These are phyloP conservation scores for Lactifluus hygrophoroides DNA, from an alignment of 768 basidiomycete species.

Conservation along the genomic window DNA sequence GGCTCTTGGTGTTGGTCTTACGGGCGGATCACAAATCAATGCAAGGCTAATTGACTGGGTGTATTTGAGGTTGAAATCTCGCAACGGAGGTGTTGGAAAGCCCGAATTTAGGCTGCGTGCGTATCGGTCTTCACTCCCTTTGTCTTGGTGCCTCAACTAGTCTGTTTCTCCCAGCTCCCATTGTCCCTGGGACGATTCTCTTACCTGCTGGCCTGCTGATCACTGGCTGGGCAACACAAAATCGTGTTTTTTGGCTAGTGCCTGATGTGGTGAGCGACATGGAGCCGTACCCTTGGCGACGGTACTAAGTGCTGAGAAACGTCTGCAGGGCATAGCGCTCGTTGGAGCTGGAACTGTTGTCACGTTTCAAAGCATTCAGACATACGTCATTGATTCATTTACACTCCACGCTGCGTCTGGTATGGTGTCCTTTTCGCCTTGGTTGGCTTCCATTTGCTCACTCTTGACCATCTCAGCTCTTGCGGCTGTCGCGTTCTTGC, in stretches of 20 bases:
- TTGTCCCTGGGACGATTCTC: constrained; percentile 48
- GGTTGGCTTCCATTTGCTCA: constrained; percentile 4
- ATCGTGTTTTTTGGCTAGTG: constrained; percentile 56
- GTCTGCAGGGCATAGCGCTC: constrained; percentile 43
- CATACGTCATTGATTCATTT: constrained; percentile 61
- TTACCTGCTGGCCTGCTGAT: constrained; percentile 63
- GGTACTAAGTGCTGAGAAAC: not conserved
- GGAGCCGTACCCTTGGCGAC: not conserved
- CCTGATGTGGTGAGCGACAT: constrained; percentile 47
- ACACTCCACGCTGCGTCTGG: constrained; percentile 61
- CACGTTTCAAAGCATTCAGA: constrained; percentile 52
- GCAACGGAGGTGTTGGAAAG: constrained; percentile 43
- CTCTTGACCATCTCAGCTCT: constrained; percentile 36
- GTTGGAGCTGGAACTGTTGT: constrained; percentile 52
- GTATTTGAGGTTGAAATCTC: constrained; percentile 42
- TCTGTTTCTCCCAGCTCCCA: constrained; percentile 35
- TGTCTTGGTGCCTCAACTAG: not conserved
- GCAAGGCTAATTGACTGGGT: constrained; percentile 50
- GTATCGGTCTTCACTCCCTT: constrained; percentile 9
- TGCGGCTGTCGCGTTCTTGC: constrained; percentile 53
- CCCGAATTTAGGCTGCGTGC: constrained; percentile 48
- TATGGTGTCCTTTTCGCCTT: constrained; percentile 23
- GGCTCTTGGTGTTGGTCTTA: constrained; percentile 57
- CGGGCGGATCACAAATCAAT: constrained; percentile 41
- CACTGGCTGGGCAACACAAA: constrained; percentile 60